These are phyloP conservation scores for Allium fistulosum DNA, from an alignment of 106 monocot species.

Conservation along the genomic window DNA sequence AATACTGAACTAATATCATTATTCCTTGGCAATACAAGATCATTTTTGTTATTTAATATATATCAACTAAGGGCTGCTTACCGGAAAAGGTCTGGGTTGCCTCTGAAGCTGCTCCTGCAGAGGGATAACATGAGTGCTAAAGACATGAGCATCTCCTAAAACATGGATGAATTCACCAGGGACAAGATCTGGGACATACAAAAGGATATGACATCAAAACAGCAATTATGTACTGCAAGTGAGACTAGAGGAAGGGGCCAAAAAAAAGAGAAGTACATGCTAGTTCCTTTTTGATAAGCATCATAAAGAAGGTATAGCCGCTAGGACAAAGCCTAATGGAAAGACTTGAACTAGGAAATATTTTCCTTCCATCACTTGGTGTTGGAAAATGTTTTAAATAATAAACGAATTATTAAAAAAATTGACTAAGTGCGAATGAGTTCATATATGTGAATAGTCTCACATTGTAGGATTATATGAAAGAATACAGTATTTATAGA, in stretches of 20 bases:
- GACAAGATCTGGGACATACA: conserved; percentile 45
- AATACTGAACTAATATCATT: too few relatives aligned
- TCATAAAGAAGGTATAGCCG: neutral
- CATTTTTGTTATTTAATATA: neutral
- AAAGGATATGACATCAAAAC: neutral
- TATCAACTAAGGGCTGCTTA: conserved; percentile 5
- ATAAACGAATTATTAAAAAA: too few relatives aligned
- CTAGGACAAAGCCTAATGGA: too few relatives aligned
- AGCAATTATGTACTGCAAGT: neutral
- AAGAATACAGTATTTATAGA: too few relatives aligned
- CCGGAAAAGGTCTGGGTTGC: conserved; percentile 24
- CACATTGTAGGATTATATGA: too few relatives aligned
- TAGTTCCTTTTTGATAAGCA: neutral
- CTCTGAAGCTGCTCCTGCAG: conserved; percentile 26
- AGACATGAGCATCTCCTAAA: conserved; percentile 93
- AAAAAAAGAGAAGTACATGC: neutral
- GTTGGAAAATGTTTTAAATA: too few relatives aligned
- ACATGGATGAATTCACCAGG: conserved; percentile 95
- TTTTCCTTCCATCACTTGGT: too few relatives aligned
- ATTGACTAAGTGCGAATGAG: too few relatives aligned
- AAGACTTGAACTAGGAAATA: too few relatives aligned
- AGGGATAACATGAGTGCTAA: conserved; percentile 29
- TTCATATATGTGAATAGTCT: too few relatives aligned
- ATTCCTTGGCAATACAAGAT: too few relatives aligned
- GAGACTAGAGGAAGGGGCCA: neutral